phyloP scores from a whole-genome alignment of 2,329 filamentous ascomycete genomes.

The Arthrobotrys pseudoclavata region DNA sequence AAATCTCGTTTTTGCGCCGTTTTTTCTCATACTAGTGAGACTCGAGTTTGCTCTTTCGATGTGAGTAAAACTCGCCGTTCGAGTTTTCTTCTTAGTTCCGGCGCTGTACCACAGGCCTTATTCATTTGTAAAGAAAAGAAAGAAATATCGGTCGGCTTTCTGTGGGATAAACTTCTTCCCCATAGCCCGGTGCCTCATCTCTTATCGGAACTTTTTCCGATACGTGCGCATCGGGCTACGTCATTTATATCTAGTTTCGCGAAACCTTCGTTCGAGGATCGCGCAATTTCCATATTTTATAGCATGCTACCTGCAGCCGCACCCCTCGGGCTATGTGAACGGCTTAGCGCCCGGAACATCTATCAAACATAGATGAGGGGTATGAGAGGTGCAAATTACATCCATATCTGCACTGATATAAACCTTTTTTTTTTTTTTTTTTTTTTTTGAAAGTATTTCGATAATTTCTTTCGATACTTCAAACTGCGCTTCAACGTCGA shows the following conservation, averaged over 20 bases:
- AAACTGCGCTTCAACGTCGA: background rate
- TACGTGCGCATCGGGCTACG: constrained; percentile 16
- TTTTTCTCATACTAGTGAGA: constrained; percentile 18
- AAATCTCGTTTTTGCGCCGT: constrained; percentile 21
- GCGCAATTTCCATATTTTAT: constrained; percentile 24
- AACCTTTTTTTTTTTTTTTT: background rate
- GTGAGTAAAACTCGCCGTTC: constrained; percentile 25
- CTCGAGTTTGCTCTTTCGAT: constrained; percentile 1
- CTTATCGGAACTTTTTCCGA: constrained; percentile 14
- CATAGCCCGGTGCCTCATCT: constrained; percentile 5
- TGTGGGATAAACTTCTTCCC: background rate
- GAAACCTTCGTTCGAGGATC: constrained; percentile 7
- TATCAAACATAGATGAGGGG: constrained; percentile 17
- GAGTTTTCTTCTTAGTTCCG: constrained; percentile 1
- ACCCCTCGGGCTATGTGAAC: background rate
- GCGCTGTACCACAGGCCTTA: background rate
- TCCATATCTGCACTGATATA: background rate
- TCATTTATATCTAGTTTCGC: constrained; percentile 16
- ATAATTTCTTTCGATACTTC: background rate
- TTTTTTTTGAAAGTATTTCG: no score
- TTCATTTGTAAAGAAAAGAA: background rate
- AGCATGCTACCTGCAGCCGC: constrained; percentile 21
- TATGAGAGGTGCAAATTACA: constrained; percentile 6
- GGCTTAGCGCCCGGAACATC: background rate
- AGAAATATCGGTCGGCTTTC: background rate